Evolutionary conservation across 331 rosid genomes (phyloP), one percentile per base, ranked within the genome.

Genomic region (Saraca asoca): DNA sequence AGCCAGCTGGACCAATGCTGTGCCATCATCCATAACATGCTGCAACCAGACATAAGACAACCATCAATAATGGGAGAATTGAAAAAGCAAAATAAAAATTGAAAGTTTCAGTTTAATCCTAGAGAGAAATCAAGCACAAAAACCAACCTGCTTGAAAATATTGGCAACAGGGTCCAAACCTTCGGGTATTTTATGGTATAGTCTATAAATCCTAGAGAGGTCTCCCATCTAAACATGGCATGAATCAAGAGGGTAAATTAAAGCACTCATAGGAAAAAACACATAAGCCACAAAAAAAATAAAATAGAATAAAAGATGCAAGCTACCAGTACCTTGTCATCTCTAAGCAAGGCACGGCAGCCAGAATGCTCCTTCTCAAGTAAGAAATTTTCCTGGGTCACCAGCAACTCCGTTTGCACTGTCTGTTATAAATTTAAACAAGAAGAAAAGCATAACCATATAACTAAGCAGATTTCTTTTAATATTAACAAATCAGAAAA

Each of bases 301-400:
- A 24, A 24, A 11, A 51, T 7, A 52, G 62, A 59, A 11, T 24
- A 59, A 29, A 0, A 16, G 37, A 16, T 15, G 13, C 64, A 53
- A 24, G 46, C 29, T 34, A 10, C 62, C 52, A 54, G 43, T 82
- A 90, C 96, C 95, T 88, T 84, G 54, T 84, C 91, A 68, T 82
- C 93, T 79, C 82, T 75, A 72, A 88, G 88, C 74, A 91, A 71
- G 42, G 89, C 91, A 63, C 69, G 85, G 35, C 92, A 88, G 14
- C 97, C 97, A 29, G 95, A 84, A 53, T 84, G 79, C 82, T 88
- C 95, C 71, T 88, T 91, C 51, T 85, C 95, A 16, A 91, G 85
- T 68, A 91, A 70, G 60, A 76, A 91, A 55, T 81, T 82, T 38
- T 80, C 85, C 77, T 72, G 82, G 19, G 60, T 85, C 64, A 84